These are phyloP conservation scores for Jatropha multifida DNA, from an alignment of 441 rosid genomes.

Conservation along the genomic window DNA sequence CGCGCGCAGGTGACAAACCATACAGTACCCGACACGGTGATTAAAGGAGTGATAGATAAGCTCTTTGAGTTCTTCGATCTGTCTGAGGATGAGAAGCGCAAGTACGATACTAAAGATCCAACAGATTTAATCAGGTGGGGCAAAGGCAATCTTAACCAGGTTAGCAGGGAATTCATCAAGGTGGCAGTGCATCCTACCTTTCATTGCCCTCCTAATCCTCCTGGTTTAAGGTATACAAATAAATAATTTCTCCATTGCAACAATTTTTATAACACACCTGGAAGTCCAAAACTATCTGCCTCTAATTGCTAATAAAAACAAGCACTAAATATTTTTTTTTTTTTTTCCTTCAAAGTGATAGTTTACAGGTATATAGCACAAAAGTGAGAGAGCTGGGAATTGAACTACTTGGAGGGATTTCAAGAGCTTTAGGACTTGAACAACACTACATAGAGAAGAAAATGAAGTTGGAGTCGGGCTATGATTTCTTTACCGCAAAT, in stretches of 20 bases:
- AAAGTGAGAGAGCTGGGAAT: conserved; percentile 17
- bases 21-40: conserved; percentile 4
- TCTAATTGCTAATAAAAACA: too few relatives aligned
- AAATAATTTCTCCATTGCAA: neutral
- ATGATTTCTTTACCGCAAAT: conserved; percentile 20
- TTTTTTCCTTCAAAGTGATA: neutral
- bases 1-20: conserved; percentile 18
- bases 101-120: conserved; percentile 6
- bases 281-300: too few relatives aligned
- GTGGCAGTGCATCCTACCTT: conserved; percentile 18
- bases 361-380: conserved; percentile 7
- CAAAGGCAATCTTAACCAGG: conserved; percentile 5
- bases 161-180: conserved; percentile 18
- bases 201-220: conserved; percentile 17
- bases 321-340: neutral
- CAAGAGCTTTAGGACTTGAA: conserved; percentile 8
- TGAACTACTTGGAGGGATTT: conserved; percentile 16
- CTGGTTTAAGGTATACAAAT: conserved; percentile 1
- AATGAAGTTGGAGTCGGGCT: conserved; percentile 15
- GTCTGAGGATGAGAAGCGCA: conserved; percentile 15
- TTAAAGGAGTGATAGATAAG: neutral
- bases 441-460: conserved; percentile 14
- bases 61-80: conserved; percentile 17
- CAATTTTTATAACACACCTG: neutral
- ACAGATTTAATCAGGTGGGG: conserved; percentile 13